Evolutionary conservation across 2,329 filamentous ascomycete genomes (phyloP), one percentile per base, ranked within the genome.

Genomic region (Colletotrichum musicola): DNA sequence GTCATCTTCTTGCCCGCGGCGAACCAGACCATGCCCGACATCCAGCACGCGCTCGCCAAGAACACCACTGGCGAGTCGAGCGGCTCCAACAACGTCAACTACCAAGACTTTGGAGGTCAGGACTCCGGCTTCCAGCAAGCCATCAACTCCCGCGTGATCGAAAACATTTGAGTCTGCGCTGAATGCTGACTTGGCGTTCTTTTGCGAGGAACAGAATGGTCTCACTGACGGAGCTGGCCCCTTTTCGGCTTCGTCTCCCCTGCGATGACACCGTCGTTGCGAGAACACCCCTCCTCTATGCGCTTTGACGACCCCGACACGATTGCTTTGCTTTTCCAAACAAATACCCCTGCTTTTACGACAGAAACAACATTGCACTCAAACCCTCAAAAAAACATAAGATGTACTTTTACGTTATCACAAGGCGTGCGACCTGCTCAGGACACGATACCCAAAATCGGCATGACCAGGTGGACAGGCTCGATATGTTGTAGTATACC

Each of bases 81-180:
- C 53, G 59, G 59, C 27, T 49, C 54, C 73, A 72, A 73, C 4
- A 69, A 74, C 30, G 73, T 59, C 68, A 73, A 87, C 64, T 81
- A 75, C 68, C 75, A 80, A 72, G 87, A 90, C 70, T 87, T 86
- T 77, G 83, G 83, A 79, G 81, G 81, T 79, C 79, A 82, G 77
- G 85, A 89, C 73, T 72, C 80, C 72, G 89, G 91, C 61, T 93
- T 97, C 79, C 90, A 95, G 81, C 87, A 89, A 74, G 94, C 93
- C 40, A 88, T 97, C 78, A 95, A 96, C 78, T 89, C 94, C 61
- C 89, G 89, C 68, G 86, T 97, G 46, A 86, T 97, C 73, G 93
- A 98, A 85, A 92, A 95, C 81, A 95, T 98, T 80, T 97, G 85
- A 87, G 54, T 66, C 59, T 54, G 60, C 68, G 50, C 57, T 49